Base-by-base conservation (phyloP, 2,329 filamentous ascomycete species). In the Aureobasidium mangrovei region DNA sequence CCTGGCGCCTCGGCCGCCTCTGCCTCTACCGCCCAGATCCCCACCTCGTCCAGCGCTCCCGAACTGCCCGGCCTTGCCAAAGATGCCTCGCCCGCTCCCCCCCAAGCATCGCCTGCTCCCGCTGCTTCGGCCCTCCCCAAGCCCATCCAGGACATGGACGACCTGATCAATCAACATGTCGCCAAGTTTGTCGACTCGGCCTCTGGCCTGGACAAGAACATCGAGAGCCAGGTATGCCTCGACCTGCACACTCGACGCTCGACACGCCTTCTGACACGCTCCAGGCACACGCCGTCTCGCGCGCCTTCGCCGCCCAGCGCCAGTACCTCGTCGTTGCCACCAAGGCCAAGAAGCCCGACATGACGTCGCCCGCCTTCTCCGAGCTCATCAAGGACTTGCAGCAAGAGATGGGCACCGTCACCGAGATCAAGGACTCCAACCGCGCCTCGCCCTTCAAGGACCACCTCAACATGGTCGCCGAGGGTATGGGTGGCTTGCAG, bases 321-420 rank as follows among this genome's bases (percentile, higher is more conserved):
- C 87, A 84, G 61, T 95, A 95, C 69, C 78, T 98, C 55, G 79
- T 94, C 60, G 84, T 96, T 62, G 82, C 90, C 1, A 91, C 88
- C 52, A 93, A 91, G 74, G 85, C 93, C 26, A 94, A 90, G 78
- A 95, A 95, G 73, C 93, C 91, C 26, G 85, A 93, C 60, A 77
- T 86, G 59, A 80, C 84, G 45, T 81, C 84, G 63, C 73, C 81
- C 7, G 74, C 80, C 3, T 88, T 84, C 65, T 83, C 87, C 68
- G 84, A 88, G 59, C 79, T 96, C 24, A 77, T 97, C 60, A 89
- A 91, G 63, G 90, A 91, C 60, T 84, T 95, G 58, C 91, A 95
- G 71, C 83, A 87, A 57, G 83, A 86, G 54, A 85, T 95, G 59
- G 83, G 86, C 64, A 82, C 82, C 44, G 88, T 93, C 54, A 85